A percentile compares a stretch with the other conserved stretches of the same genome.
phyloP scores from a whole-genome alignment of 129 eudicot species.

The Heracleum sosnowskyi region DNA sequence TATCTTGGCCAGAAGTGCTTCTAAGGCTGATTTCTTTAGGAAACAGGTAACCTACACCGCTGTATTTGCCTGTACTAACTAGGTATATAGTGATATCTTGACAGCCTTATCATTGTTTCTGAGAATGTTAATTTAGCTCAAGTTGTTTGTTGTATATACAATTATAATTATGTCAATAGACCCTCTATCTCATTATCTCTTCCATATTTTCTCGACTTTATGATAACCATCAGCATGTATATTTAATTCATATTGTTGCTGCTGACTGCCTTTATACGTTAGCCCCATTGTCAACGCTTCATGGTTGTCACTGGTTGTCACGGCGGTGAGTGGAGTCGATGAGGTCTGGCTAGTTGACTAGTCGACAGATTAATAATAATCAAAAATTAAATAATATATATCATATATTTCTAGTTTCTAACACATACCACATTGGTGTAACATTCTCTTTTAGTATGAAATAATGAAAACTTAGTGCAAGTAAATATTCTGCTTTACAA shows the following conservation, averaged over 20 bases:
- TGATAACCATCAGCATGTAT: not conserved
- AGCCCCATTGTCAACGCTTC: not conserved
- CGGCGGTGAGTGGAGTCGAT: too few species aligned
- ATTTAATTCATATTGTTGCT: not conserved
- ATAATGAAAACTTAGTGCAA: too few species aligned
- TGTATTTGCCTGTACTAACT: not conserved
- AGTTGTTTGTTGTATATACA: not conserved
- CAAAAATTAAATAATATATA: too few species aligned
- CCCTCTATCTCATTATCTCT: not conserved
- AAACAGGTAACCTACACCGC: conserved; percentile 43
- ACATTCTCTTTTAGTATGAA: too few species aligned
- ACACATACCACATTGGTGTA: too few species aligned
- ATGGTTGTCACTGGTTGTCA: too few species aligned
- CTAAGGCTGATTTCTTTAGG: conserved; percentile 87
- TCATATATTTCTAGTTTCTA: too few species aligned
- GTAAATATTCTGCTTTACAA: too few species aligned
- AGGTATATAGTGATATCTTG: not conserved
- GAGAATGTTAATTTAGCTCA: not conserved
- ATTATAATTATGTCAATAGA: not conserved
- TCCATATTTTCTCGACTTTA: not conserved
- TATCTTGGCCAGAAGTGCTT: conserved; percentile 85
- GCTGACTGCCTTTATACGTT: not conserved
- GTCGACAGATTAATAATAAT: too few species aligned
- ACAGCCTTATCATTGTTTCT: too few species aligned
- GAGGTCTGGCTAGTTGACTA: too few species aligned